Conservation (phyloP, 2,329 filamentous ascomycete genomes). For the Fusarium newnesense region DNA sequence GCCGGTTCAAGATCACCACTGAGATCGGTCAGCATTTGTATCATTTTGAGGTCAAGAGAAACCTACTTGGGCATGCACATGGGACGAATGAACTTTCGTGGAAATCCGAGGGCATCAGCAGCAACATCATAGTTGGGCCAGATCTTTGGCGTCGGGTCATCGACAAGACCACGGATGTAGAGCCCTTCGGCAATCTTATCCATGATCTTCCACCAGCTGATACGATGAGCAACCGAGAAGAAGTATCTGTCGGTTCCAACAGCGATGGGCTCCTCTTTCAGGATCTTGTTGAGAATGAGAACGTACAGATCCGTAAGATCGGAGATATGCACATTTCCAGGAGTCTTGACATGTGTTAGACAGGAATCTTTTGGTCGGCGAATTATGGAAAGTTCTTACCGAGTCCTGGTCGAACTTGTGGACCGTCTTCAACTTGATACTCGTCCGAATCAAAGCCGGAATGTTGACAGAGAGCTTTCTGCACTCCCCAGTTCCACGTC, state of each 20-base stretch:
- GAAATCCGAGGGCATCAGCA: slow-evolving; percentile 47
- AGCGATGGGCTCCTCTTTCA: slow-evolving; percentile 42
- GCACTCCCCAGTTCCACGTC: slow-evolving; percentile 46
- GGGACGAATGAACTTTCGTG: slow-evolving; percentile 23
- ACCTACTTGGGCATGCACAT: slow-evolving; percentile 26
- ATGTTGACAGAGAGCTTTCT: slow-evolving; percentile 50
- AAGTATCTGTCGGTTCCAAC: slow-evolving; percentile 49
- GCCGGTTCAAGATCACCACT: slow-evolving; percentile 7
- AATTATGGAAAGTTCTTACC: slow-evolving; percentile 35
- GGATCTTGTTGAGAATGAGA: slow-evolving; percentile 43
- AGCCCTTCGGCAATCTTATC: slow-evolving; percentile 42
- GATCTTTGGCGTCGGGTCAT: slow-evolving; percentile 31
- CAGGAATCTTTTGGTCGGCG: rapidly evolving
- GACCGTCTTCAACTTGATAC: slow-evolving; percentile 43
- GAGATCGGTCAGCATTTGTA: neutral
- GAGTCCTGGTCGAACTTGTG: slow-evolving; percentile 48
- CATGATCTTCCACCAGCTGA: slow-evolving; percentile 46
- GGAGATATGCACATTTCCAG: slow-evolving; percentile 44
- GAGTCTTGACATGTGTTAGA: slow-evolving; percentile 31
- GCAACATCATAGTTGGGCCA: slow-evolving; percentile 49
- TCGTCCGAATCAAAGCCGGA: slow-evolving; percentile 44
- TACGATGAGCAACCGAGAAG: slow-evolving; percentile 45
- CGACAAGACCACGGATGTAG: slow-evolving; percentile 45
- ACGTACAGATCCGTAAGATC: slow-evolving; percentile 48
- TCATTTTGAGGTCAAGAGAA: rapidly evolving